Conservation (phyloP, 768 basidiomycete species). For the Russula emetica region DNA sequence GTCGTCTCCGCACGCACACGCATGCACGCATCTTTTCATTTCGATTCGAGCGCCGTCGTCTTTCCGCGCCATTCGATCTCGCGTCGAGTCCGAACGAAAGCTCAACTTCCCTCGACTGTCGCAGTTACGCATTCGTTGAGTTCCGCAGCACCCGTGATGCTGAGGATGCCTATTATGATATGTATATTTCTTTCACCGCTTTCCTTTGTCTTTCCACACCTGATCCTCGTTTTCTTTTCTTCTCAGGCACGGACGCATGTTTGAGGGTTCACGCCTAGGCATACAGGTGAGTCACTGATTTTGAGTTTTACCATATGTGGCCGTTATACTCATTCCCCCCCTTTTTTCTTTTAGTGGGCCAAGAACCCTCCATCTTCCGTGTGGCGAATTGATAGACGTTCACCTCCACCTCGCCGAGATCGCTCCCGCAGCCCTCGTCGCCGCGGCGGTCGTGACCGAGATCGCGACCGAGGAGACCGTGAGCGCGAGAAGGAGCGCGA, state of each 20-base stretch:
- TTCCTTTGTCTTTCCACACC: background rate
- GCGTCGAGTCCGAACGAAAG: slow-evolving; percentile 40
- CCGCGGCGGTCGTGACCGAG: slow-evolving; percentile 33
- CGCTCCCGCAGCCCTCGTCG: slow-evolving; percentile 46
- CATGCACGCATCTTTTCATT: slow-evolving; percentile 23
- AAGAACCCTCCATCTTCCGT: slow-evolving; percentile 80
- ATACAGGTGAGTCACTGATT: slow-evolving; percentile 54
- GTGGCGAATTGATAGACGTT: slow-evolving; percentile 68
- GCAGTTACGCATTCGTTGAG: slow-evolving; percentile 85
- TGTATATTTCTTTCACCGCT: slow-evolving; percentile 42
- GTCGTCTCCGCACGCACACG: slow-evolving; percentile 23
- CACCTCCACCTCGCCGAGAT: slow-evolving; percentile 40
- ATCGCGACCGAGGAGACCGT: slow-evolving; percentile 2
- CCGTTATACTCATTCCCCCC: background rate
- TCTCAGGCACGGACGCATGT: slow-evolving; percentile 66
- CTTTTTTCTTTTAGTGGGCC: slow-evolving; percentile 51
- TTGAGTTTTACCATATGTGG: background rate
- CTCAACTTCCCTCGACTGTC: slow-evolving; percentile 52
- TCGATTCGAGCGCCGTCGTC: slow-evolving; percentile 30
- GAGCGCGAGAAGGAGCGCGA: slow-evolving; percentile 35
- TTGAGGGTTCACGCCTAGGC: slow-evolving; percentile 70
- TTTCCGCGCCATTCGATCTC: slow-evolving; percentile 28
- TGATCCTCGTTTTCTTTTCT: background rate
- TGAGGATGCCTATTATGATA: slow-evolving; percentile 80
- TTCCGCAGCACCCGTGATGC: slow-evolving; percentile 75